phyloP scores from a whole-genome alignment of 805 yeast genomes.

The Metschnikowia drakensbergensis region DNA sequence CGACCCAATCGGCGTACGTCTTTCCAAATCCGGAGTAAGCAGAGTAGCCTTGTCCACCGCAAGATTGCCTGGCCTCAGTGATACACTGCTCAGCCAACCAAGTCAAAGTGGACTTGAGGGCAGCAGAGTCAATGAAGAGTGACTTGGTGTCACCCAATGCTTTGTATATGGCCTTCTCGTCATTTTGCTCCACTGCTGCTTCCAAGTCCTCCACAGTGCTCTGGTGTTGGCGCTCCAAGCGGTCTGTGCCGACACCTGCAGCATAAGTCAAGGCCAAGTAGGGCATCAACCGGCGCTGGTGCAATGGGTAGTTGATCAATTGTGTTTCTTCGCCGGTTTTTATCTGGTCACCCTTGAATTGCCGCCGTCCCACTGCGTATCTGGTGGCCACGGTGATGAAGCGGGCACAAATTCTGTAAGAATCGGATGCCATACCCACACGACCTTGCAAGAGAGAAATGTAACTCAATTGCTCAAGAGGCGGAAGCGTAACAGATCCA shows the following conservation, averaged over 20 bases:
- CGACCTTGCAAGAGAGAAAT: slow-evolving; percentile 44
- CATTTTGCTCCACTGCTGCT: slow-evolving; percentile 32
- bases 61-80: slow-evolving; percentile 42
- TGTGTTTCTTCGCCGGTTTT: slow-evolving; percentile 31
- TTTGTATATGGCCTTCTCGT: slow-evolving; percentile 27
- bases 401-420: slow-evolving; percentile 41
- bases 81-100: slow-evolving; percentile 43
- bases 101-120: slow-evolving; percentile 42
- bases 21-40: slow-evolving; percentile 44
- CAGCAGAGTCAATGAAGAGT: slow-evolving; percentile 43
- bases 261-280: slow-evolving; percentile 40
- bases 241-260: slow-evolving; percentile 36
- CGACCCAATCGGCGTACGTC: slow-evolving; percentile 44
- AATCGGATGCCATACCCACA: slow-evolving; percentile 43
- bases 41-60: slow-evolving; percentile 49
- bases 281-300: slow-evolving; percentile 45
- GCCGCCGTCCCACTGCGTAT: slow-evolving; percentile 46
- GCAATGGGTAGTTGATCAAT: slow-evolving; percentile 43
- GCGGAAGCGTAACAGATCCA: slow-evolving; percentile 41
- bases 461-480: slow-evolving; percentile 44
- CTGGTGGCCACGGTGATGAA: slow-evolving; percentile 42
- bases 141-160: slow-evolving; percentile 39
- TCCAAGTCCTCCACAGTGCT: slow-evolving; percentile 31
- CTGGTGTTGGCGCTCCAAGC: slow-evolving; percentile 34
- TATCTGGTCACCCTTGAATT: slow-evolving; percentile 30